Conservation (phyloP, 2,329 filamentous ascomycete genomes). For the Trichoderma atroviride region DNA sequence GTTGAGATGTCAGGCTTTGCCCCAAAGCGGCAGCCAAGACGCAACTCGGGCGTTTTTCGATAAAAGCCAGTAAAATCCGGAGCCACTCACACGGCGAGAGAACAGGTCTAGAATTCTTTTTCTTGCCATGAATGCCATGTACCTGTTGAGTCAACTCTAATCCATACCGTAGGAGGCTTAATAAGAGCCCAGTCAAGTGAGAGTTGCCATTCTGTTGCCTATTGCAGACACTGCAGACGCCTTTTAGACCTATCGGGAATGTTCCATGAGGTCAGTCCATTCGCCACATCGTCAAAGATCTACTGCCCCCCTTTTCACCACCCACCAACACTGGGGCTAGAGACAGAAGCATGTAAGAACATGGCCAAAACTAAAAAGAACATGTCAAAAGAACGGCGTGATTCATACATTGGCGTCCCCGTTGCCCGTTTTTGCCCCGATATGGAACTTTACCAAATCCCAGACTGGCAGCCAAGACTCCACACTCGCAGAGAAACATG, state of each 20-base stretch:
- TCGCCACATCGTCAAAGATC: not conserved
- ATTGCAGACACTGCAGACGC: not conserved
- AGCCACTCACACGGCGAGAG: not conserved
- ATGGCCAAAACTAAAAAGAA: not conserved
- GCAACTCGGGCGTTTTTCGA: constrained; percentile 16
- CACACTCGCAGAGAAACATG: not conserved
- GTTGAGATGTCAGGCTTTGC: constrained; percentile 22
- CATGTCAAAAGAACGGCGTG: not conserved
- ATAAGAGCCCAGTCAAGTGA: not conserved
- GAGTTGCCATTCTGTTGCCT: not conserved
- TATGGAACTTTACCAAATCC: not conserved
- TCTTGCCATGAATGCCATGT: too few species aligned
- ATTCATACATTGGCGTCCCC: constrained; percentile 8
- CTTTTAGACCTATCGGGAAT: not conserved
- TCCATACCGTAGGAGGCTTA: not conserved
- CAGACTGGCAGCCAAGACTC: constrained; percentile 12
- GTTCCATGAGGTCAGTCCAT: not conserved
- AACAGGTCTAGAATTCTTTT: not conserved
- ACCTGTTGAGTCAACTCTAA: too few species aligned
- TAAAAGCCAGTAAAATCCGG: constrained; percentile 1
- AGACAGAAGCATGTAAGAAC: not conserved
- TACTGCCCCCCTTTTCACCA: not conserved
- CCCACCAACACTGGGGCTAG: not conserved
- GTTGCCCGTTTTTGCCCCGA: constrained; percentile 23
- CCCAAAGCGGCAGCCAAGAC: constrained; percentile 31